Evolutionary conservation across 441 rosid species (phyloP).

Genomic region (Kokia cookei): DNA sequence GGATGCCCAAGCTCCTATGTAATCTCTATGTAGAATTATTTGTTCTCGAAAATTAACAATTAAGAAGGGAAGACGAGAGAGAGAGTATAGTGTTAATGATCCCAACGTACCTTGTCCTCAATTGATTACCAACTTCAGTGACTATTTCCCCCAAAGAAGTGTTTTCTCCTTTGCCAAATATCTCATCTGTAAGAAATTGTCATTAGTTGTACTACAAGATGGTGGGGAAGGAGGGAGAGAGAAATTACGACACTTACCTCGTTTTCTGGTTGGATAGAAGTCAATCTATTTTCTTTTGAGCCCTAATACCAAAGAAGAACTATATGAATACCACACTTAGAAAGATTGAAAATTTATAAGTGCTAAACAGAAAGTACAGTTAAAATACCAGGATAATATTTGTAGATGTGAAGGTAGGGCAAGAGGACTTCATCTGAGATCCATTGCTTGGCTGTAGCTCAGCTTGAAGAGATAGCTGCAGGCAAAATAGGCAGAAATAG

Average conservation of each 20-base stretch:
- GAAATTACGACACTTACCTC: conserved; percentile 38
- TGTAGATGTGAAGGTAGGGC: conserved; percentile 21
- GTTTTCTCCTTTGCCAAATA: conserved; percentile 27
- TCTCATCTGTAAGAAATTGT: conserved; percentile 26
- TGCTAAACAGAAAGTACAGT: conserved; percentile 3
- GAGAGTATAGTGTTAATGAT: neutral
- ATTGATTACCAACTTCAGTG: conserved; percentile 28
- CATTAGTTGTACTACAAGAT: neutral
- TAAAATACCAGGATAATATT: conserved; percentile 44
- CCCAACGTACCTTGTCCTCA: neutral
- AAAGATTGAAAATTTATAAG: conserved; percentile 1
- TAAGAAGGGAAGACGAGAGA: neutral
- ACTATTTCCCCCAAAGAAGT: conserved; percentile 21
- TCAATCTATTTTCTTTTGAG: conserved; percentile 81
- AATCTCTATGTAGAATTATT: neutral
- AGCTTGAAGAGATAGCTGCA: conserved; percentile 59
- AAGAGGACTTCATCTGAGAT: conserved; percentile 35
- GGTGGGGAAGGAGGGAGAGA: neutral
- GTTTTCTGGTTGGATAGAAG: conserved; percentile 49
- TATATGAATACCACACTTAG: conserved; percentile 24
- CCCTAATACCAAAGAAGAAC: conserved; percentile 51
- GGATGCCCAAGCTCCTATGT: conserved; percentile 47
- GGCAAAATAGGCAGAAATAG: neutral
- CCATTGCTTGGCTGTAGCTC: conserved; percentile 49
- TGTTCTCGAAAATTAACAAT: neutral